These are phyloP conservation scores for Huiozyma sinensis DNA, from an alignment of 805 yeast species.

Conservation along the genomic window DNA sequence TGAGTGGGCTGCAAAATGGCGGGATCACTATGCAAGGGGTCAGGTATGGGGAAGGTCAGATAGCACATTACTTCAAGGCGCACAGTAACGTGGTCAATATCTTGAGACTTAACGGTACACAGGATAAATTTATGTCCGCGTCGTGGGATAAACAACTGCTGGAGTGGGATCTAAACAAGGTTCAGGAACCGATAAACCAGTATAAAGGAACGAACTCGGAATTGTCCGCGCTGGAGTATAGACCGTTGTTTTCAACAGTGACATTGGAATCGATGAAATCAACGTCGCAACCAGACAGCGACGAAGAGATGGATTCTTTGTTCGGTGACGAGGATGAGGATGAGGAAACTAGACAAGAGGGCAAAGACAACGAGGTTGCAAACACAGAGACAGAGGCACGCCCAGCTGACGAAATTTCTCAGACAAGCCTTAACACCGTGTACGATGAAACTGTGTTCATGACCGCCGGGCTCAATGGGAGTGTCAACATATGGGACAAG, in stretches of 20 bases:
- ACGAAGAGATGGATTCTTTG: slow-evolving; percentile 42
- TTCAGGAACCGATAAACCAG: slow-evolving; percentile 35
- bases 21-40: slow-evolving; percentile 80
- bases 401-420: slow-evolving; percentile 16
- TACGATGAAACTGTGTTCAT: slow-evolving; percentile 47
- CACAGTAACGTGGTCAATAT: slow-evolving; percentile 73
- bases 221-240: slow-evolving; percentile 59
- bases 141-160: slow-evolving; percentile 79
- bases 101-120: slow-evolving; percentile 48
- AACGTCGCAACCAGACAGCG: slow-evolving; percentile 14
- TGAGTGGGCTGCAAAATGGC: slow-evolving; percentile 74
- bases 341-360: slow-evolving; percentile 10
- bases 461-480: slow-evolving; percentile 78
- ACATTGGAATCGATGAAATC: slow-evolving; percentile 1
- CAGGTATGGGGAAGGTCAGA: slow-evolving; percentile 70
- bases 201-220: slow-evolving; percentile 64
- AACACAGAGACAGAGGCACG: slow-evolving; percentile 1
- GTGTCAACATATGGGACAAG: slow-evolving; percentile 71
- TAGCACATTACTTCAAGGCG: slow-evolving; percentile 56
- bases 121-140: slow-evolving; percentile 63
- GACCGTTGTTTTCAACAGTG: slow-evolving; percentile 44
- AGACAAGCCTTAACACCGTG: slow-evolving; percentile 16
- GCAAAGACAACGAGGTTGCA: not conserved
- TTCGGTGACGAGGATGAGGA: slow-evolving; percentile 49
- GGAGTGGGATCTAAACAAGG: slow-evolving; percentile 76